Conservation (phyloP, 768 basidiomycete species). For the Agrocybe chaxingu region DNA sequence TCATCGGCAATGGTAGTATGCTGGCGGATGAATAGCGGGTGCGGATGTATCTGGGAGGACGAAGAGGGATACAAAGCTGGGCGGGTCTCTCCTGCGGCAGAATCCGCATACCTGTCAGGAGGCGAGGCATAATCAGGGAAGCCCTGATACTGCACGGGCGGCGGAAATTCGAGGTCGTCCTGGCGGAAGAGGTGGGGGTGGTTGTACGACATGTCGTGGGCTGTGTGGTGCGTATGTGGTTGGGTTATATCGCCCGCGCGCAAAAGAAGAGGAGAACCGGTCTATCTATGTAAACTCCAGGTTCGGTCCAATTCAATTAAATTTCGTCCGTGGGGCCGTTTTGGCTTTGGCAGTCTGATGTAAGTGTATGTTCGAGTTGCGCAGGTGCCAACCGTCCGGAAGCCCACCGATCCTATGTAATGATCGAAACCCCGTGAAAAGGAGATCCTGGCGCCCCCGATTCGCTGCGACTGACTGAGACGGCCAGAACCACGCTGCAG, state of each 20-base stretch:
- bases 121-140: slow-evolving; percentile 1
- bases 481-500: no score
- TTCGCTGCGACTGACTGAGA: neutral
- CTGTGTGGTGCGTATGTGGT: slow-evolving; percentile 8
- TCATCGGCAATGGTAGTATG: slow-evolving; percentile 12
- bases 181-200: slow-evolving; percentile 7
- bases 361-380: slow-evolving; percentile 28
- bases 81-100: slow-evolving; percentile 16
- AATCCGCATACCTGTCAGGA: slow-evolving; percentile 15
- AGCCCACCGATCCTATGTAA: slow-evolving; percentile 16
- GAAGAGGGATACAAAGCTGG: slow-evolving; percentile 18
- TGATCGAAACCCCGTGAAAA: slow-evolving; percentile 20
- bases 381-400: slow-evolving; percentile 21
- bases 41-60: slow-evolving; percentile 21
- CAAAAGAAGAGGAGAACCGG: slow-evolving; percentile 21
- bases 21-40: slow-evolving; percentile 23
- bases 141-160: slow-evolving; percentile 9
- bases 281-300: slow-evolving; percentile 18
- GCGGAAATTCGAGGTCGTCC: slow-evolving; percentile 10
- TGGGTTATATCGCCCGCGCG: slow-evolving; percentile 21
- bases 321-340: slow-evolving; percentile 27
- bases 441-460: neutral
- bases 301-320: slow-evolving; percentile 18
- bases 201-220: slow-evolving; percentile 13
- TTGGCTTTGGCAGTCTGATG: slow-evolving; percentile 32